Evolutionary conservation across 225 moss, liverwort and hornwort genomes (phyloP), one percentile per base, ranked within the genome.

Genomic region (Straminergon stramineum): DNA sequence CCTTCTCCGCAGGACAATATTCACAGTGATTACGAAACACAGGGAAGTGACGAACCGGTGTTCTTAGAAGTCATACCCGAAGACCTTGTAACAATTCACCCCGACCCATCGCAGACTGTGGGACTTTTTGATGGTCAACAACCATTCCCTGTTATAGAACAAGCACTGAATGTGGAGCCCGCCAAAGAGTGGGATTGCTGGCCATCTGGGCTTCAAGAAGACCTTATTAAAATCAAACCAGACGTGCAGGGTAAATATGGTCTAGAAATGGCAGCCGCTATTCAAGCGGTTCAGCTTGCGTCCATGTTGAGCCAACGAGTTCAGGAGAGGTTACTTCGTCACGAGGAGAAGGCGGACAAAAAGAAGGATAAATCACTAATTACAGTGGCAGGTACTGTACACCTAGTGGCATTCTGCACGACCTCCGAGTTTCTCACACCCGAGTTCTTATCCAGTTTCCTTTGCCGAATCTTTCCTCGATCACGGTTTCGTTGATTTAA

Each of bases 291-390:
- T 65, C 99, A 99, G 93, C 96, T 99, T 73, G 95, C 97, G 19
- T 96, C 93, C 92, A 93, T 95, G 93, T 93, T 99, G 55, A 97
- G 96, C 86, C 97, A 97, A 90, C 92, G 95, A 66, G 95, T 96
- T 66, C 99, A 99, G 89, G 94, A 95, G 84, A 93, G 96, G 82
- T 55, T 99, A 90, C 92, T 99, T 57, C 95, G 92, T 27, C 89
- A 93, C 79, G 94, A 97, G 92, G 97, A 97, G 92, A 96, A 89
- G 75, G 96, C 96, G 13, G 93, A 91, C 61, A 90, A 94, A 60
- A 99, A 99, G 92, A 95, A 92, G 82, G 99, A 99, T 71, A 95
- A 96, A 67, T 96, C 97, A 30, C 93, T 97, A 7, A 95, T 99
- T 52, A 99, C 99, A 43, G 97, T 99, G 67, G 99, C 99, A 93